Conservation (phyloP, 352 stramenopile genomes). For the Blastocystis sp. region DNA sequence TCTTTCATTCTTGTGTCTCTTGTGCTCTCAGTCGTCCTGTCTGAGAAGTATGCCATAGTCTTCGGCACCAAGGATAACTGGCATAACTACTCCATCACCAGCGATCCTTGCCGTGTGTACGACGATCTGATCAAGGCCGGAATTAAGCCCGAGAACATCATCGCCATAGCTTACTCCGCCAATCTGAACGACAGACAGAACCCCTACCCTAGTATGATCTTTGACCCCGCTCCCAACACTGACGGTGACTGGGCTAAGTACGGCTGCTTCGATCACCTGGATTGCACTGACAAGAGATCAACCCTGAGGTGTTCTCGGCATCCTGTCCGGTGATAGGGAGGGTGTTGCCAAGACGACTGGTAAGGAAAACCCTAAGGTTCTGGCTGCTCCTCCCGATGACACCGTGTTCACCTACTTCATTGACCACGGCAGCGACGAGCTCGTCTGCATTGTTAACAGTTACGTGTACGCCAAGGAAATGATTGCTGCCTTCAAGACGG, state of each 20-base stretch:
- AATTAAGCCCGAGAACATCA: slow-evolving; percentile 59
- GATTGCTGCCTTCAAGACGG: background rate
- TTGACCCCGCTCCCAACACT: slow-evolving; percentile 7
- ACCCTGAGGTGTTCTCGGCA: slow-evolving; percentile 16
- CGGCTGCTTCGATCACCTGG: slow-evolving; percentile 19
- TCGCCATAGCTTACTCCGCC: slow-evolving; percentile 31
- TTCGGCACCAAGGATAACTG: slow-evolving; percentile 48
- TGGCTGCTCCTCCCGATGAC: slow-evolving; percentile 1
- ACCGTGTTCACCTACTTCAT: slow-evolving; percentile 65
- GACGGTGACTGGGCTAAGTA: background rate
- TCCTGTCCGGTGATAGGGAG: slow-evolving; percentile 23
- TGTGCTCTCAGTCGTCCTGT: background rate
- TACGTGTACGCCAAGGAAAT: background rate
- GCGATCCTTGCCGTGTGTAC: slow-evolving; percentile 61
- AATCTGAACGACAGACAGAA: background rate
- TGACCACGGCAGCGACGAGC: slow-evolving; percentile 47
- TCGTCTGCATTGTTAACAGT: background rate
- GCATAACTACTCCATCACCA: slow-evolving; percentile 64
- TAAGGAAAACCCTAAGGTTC: slow-evolving; percentile 49
- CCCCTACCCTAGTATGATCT: slow-evolving; percentile 45
- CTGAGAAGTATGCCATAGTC: slow-evolving; percentile 68
- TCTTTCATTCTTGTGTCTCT: slow-evolving; percentile 7
- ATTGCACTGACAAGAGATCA: slow-evolving; percentile 58
- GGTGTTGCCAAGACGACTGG: slow-evolving; percentile 11
- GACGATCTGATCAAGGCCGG: slow-evolving; percentile 13